Base-by-base conservation (phyloP, 345 rosid species). In the Aethionema arabicum region DNA sequence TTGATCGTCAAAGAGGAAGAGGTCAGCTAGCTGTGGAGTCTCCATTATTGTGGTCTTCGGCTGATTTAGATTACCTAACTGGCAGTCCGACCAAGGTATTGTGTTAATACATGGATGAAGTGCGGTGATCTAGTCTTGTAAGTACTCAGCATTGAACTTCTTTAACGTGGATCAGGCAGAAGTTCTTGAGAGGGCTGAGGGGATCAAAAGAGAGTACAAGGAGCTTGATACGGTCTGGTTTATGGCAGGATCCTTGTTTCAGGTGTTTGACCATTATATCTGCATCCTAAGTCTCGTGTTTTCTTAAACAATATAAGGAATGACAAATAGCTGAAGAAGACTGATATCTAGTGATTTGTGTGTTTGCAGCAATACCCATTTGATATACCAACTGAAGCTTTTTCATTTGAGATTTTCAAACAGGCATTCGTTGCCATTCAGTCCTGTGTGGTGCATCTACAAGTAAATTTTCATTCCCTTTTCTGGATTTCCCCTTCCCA, bases 201-300 rank as follows among this genome's bases (percentile, higher is more conserved):
- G 96, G 64, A 92, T 92, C 62, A 89, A 77, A 78, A 85, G 95
- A 79, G 96, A 92, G 71, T 92, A 89, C 53, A 72, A 80, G 61
- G 98, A 92, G 82, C 96, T 92, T 13, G 98, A 89, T 76, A 89
- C 96, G 37, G 93, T 92, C 63, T 92, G 96, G 98, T 92, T 92
- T 77, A 92, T 92, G 98, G 98, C 95, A 66, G 98, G 96, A 56
- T 92, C 98, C 60, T 78, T 92, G 67, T 92, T 92, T 86, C 96
- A 89, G 98, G 96, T 89, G 15, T 32, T 58, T 56, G 32, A 39
- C 14, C 35, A 58, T 14, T 52, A 7, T 43, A 14, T 71, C 39
- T 62, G 35, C 48, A 15, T 14, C 45, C 49, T 61, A 14, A 15
- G 35, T n/a, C 29, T 32, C 48, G 4, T 0, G 42, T 6, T 40